Evolutionary conservation across 2,329 filamentous ascomycete genomes (phyloP).

Genomic region (Phialophora verrucosa): DNA sequence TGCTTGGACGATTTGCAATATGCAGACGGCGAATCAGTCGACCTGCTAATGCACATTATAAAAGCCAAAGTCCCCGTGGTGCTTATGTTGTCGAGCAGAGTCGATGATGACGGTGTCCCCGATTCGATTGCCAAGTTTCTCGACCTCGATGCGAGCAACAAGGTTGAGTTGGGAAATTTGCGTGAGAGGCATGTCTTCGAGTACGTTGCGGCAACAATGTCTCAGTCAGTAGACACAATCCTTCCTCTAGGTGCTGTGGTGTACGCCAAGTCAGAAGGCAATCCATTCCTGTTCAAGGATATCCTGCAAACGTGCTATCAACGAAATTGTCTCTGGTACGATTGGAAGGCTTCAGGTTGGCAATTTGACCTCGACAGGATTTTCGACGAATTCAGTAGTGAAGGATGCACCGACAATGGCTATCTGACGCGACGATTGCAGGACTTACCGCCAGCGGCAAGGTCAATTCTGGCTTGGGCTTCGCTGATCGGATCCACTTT

Average conservation of each 20-base stretch:
- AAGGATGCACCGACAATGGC: conserved; percentile 78
- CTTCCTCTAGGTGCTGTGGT: conserved; percentile 80
- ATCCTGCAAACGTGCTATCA: conserved; percentile 87
- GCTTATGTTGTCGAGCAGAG: conserved; percentile 76
- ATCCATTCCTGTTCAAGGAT: conserved; percentile 88
- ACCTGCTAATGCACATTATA: conserved; percentile 81
- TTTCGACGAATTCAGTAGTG: conserved; percentile 83
- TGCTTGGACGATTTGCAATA: conserved; percentile 90
- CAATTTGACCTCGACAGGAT: conserved; percentile 83
- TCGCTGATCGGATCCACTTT: conserved; percentile 81
- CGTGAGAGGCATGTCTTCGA: conserved; percentile 78
- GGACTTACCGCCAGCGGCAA: conserved; percentile 75
- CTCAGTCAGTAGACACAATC: conserved; percentile 72
- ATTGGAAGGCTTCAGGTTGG: conserved; percentile 82
- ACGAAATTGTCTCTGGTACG: conserved; percentile 88
- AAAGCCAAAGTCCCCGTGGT: conserved; percentile 79
- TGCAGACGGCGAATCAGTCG: conserved; percentile 84
- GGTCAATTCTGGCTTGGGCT: conserved; percentile 83
- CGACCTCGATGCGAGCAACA: conserved; percentile 65
- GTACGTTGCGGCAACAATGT: conserved; percentile 82
- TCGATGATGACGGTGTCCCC: conserved; percentile 64
- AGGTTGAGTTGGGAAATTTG: conserved; percentile 74
- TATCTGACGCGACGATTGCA: conserved; percentile 80
- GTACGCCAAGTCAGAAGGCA: conserved; percentile 85
- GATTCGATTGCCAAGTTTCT: conserved; percentile 51